Evolutionary conservation across 148 eudicot species (phyloP).

Genomic region (Arctostaphylos glauca): DNA sequence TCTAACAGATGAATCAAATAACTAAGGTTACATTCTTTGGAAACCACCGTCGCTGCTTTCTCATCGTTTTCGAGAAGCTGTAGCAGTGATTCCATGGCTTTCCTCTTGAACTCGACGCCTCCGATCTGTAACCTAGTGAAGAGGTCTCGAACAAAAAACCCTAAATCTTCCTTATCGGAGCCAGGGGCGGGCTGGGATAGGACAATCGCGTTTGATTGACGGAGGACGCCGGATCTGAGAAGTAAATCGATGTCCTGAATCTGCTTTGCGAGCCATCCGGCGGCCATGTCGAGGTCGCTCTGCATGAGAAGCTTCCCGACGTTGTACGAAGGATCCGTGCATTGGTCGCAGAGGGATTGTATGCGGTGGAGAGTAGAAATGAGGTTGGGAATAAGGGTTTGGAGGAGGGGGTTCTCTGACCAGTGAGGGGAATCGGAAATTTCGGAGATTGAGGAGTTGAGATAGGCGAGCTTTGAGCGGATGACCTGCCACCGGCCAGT

Average conservation of each 20-base stretch:
- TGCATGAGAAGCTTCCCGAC: conserved; percentile 58
- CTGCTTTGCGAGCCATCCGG: conserved; percentile 48
- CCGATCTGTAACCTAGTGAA: conserved; percentile 63
- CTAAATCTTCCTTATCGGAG: conserved; percentile 44
- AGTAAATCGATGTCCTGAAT: conserved; percentile 45
- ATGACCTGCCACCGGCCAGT: conserved; percentile 51
- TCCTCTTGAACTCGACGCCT: conserved; percentile 50
- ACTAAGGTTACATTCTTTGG: conserved; percentile 42
- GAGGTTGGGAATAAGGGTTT: conserved; percentile 34
- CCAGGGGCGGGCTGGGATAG: conserved; percentile 42
- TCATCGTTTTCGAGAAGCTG: conserved; percentile 38
- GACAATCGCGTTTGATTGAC: conserved; percentile 56
- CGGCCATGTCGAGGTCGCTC: conserved; percentile 67
- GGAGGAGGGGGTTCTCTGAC: conserved; percentile 47
- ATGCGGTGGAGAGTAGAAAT: conserved; percentile 39
- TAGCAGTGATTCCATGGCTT: conserved; percentile 50
- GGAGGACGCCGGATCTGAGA: conserved; percentile 56
- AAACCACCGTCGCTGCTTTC: conserved; percentile 31
- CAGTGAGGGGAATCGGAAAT: conserved; percentile 50
- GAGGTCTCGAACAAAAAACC: conserved; percentile 46
- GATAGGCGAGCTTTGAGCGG: conserved; percentile 40
- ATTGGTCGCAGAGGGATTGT: conserved; percentile 30
- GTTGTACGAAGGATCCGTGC: conserved; percentile 22
- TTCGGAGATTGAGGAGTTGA: conserved; percentile 38
- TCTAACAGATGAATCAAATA: conserved; percentile 46